Evolutionary conservation across 306 rosid species (phyloP).

Genomic region (Trichosanthes truncata): DNA sequence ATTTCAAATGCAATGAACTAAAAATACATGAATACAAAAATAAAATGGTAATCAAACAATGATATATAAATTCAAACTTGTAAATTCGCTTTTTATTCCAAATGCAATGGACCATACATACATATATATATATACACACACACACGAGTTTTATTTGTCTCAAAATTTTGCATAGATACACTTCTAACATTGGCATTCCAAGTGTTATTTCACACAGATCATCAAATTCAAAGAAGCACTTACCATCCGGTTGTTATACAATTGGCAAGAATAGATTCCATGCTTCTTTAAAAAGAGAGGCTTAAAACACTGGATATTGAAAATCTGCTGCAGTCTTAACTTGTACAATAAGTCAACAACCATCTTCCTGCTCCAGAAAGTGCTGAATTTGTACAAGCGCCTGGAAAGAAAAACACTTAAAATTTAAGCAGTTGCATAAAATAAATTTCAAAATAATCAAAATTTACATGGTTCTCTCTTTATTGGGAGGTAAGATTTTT

Average conservation of each 20-base stretch:
- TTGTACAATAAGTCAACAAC: conserved; percentile 17
- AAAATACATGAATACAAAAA: background rate
- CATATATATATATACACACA: background rate
- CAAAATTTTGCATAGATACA: background rate
- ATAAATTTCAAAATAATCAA: background rate
- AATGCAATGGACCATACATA: background rate
- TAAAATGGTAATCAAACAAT: background rate
- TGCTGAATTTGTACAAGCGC: conserved; percentile 62
- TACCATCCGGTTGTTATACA: background rate
- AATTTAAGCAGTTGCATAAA: background rate
- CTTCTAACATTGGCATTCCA: background rate
- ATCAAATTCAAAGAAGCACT: background rate
- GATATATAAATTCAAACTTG: background rate
- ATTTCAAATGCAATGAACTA: background rate
- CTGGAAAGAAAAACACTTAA: conserved; percentile 35
- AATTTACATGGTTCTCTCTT: background rate
- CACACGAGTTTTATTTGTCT: background rate
- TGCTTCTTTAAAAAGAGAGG: background rate
- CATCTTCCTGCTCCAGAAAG: conserved; percentile 43
- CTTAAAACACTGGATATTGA: background rate
- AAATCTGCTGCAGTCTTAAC: conserved; percentile 14
- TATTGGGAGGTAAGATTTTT: conserved; percentile 1
- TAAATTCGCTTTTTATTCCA: no score
- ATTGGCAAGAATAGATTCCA: background rate
- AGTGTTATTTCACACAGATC: background rate